A percentile compares a stretch with the other conserved stretches of the same genome.
phyloP scores from a whole-genome alignment of 495 filamentous ascomycete genomes.

The Hypoxylon crocopeplum region DNA sequence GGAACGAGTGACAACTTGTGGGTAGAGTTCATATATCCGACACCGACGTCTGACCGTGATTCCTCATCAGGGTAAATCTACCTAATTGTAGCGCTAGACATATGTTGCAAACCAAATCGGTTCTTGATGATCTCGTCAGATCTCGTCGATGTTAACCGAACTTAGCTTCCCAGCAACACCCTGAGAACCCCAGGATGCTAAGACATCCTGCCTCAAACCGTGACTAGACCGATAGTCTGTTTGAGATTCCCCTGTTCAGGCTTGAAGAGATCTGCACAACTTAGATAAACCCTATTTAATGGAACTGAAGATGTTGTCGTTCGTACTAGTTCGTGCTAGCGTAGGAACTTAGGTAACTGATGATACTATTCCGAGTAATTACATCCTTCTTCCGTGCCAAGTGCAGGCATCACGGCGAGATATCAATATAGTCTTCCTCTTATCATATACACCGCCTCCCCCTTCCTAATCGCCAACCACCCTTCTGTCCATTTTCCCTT shows the following conservation, averaged over 20 bases:
- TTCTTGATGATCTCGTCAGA: background rate
- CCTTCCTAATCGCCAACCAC: background rate
- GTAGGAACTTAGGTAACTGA: no score
- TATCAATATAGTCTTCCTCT: no score
- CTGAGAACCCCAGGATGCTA: no score
- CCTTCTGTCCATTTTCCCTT: background rate
- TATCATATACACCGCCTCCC: background rate
- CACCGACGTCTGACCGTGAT: slow-evolving; percentile 9
- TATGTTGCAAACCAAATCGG: background rate
- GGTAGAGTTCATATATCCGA: slow-evolving; percentile 1
- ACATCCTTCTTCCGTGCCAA: no score
- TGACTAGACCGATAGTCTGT: background rate
- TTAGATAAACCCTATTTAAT: background rate
- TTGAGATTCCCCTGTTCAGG: background rate
- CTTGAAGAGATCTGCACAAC: background rate
- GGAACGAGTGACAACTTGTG: slow-evolving; percentile 8
- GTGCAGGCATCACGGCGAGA: no score
- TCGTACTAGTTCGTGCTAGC: no score
- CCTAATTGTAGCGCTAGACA: background rate
- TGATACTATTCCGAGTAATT: no score
- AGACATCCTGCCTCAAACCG: background rate
- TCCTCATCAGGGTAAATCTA: background rate
- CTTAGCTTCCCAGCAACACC: no score
- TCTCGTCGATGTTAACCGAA: no score
- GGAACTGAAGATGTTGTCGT: background rate